These are phyloP conservation scores for Camellia sinensis DNA, from an alignment of 148 eudicot genomes.

Conservation along the genomic window DNA sequence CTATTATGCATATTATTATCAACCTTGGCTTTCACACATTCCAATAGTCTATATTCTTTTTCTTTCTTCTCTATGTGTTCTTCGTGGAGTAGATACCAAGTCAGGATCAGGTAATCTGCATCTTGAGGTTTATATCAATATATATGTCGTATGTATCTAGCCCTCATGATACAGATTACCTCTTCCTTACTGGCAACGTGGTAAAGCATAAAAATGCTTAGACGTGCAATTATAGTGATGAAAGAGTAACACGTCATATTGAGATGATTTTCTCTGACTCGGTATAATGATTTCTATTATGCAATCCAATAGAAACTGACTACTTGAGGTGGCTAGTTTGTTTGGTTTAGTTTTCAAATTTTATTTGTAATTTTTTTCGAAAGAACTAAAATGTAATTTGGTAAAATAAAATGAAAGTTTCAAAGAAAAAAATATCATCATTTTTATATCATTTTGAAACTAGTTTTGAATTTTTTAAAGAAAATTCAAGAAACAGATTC, in stretches of 20 bases:
- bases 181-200: constrained; percentile 28
- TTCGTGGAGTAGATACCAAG: neutral
- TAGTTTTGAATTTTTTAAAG: no score
- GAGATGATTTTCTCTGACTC: no score
- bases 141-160: constrained; percentile 16
- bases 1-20: constrained; percentile 7
- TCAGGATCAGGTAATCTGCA: constrained; percentile 42
- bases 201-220: no score
- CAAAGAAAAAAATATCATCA: no score
- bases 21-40: neutral
- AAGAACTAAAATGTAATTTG: neutral
- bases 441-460: no score
- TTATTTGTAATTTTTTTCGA: neutral
- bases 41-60: neutral
- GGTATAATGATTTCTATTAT: no score
- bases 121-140: constrained; percentile 53
- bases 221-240: neutral
- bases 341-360: no score
- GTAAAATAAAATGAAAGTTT: no score
- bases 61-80: neutral
- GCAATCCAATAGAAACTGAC: no score
- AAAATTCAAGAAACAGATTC: no score
- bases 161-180: constrained; percentile 57
- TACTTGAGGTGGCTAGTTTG: neutral
- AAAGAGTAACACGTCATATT: no score